phyloP scores from a whole-genome alignment of 2,329 filamentous ascomycete genomes.

The Onygenales sp. region DNA sequence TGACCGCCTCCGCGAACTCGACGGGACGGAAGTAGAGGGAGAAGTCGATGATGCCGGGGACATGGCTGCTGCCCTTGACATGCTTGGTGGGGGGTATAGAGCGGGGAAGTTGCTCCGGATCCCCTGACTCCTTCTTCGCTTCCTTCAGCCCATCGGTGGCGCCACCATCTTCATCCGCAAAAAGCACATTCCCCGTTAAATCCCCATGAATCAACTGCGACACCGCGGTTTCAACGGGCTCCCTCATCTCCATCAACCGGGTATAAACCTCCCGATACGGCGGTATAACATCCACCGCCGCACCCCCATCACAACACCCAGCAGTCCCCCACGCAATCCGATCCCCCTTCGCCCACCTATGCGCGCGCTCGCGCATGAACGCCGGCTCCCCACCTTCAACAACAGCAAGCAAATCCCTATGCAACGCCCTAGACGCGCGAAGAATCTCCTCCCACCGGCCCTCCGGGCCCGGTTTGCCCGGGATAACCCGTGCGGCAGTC shows the following conservation, averaged over 20 bases:
- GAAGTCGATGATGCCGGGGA: conserved; percentile 7
- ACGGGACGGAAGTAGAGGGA: conserved; percentile 8
- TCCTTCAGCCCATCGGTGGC: neutral
- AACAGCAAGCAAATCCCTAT: neutral
- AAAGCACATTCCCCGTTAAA: conserved; percentile 7
- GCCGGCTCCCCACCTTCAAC: neutral
- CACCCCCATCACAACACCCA: neutral
- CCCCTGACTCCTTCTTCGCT: neutral
- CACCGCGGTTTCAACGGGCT: neutral
- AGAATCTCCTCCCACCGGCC: conserved; percentile 4
- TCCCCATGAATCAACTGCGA: conserved; percentile 7
- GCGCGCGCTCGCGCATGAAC: conserved; percentile 2
- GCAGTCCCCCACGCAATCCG: conserved; percentile 4
- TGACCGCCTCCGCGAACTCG: conserved; percentile 5
- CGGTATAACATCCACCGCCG: neutral
- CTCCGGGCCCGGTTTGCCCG: neutral
- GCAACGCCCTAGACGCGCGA: conserved; percentile 4
- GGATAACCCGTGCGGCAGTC: conserved; percentile 4
- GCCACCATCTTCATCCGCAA: neutral
- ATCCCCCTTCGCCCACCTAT: conserved; percentile 8
- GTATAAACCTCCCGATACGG: neutral
- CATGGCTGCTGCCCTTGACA: neutral
- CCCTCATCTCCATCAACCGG: neutral
- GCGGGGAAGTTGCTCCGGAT: neutral
- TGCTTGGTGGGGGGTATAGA: neutral